These are phyloP conservation scores for Blastocystis hominis DNA, from an alignment of 352 stramenopile species.

Conservation along the genomic window DNA sequence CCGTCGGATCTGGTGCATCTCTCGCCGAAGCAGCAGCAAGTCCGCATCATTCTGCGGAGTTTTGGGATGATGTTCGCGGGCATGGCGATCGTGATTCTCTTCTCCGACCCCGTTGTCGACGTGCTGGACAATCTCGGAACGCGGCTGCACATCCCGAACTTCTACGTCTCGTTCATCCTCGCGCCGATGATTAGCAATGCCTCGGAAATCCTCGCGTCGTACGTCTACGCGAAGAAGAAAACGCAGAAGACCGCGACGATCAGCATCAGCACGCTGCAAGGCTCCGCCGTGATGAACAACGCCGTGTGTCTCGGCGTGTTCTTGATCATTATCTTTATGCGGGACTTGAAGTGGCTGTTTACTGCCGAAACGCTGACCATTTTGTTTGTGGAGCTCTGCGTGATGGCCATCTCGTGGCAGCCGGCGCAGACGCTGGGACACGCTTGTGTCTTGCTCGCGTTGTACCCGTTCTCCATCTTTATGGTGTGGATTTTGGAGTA, in stretches of 20 bases:
- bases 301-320: conserved; percentile 97
- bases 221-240: conserved; percentile 93
- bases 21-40: conserved; percentile 84
- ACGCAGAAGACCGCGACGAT: conserved; percentile 64
- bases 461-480: conserved; percentile 84
- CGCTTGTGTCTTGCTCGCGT: conserved; percentile 71
- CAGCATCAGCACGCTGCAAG: conserved; percentile 68
- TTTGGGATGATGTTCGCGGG: conserved; percentile 83
- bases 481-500: conserved; percentile 83
- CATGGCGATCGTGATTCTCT: conserved; percentile 81
- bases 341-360: conserved; percentile 87
- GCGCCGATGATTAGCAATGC: conserved; percentile 93
- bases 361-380: conserved; percentile 90
- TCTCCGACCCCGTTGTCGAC: conserved; percentile 95
- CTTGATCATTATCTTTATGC: conserved; percentile 81
- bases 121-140: conserved; percentile 58
- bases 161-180: conserved; percentile 94
- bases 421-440: conserved; percentile 76
- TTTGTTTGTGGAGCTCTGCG: conserved; percentile 82
- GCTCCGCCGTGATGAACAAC: conserved; percentile 96
- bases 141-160: conserved; percentile 78
- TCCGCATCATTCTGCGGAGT: conserved; percentile 82
- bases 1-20: conserved; percentile 83
- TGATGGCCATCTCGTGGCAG: conserved; percentile 67
- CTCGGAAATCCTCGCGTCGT: conserved; percentile 88